Base-by-base conservation (phyloP, 345 rosid species). In the Melaleuca quinquenervia region DNA sequence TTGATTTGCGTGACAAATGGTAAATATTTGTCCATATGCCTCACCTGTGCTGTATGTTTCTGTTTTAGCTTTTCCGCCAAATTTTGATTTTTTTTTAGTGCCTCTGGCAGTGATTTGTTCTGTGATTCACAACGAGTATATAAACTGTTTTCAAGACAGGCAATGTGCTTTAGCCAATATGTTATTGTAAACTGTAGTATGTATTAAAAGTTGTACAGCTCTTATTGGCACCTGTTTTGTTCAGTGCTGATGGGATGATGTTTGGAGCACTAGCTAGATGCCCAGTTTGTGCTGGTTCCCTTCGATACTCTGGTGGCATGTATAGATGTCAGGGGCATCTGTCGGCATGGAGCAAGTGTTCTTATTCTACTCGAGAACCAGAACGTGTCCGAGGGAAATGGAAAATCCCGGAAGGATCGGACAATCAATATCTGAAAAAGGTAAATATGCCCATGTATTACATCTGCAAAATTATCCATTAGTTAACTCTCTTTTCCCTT, bases 301-400 rank as follows among this genome's bases (percentile, higher is more conserved):
- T 97, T 91, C 92, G 87, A 75, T 96, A 87, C 91, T 94, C 94
- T 82, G 98, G 99, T 87, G 96, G 96, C 90, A 54, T 89, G 86
- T 96, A 95, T 87, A 91, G 91, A 82, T 97, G 99, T 90, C 83
- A 83, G 86, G 98, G 99, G 32, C 94, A 90, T 89, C 84, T 92
- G 41, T 94, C 98, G 14, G 99, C 90, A 88, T 97, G 99, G 98
- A 97, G 96, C 91, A 96, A 95, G 91, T 97, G 99, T 88, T 90
- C 98, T 53, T 93, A 92, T 87, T 89, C 96, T 85, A 93, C 95
- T 90, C 64, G 75, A 85, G 97, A 96, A 88, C 99, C 98, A 76
- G 92, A 90, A 87, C 97, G 91, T 50, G 88, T 91, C 83, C 92
- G 90, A 88, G 94, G 93, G 90, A 94, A 95, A 91, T 97, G 99